Percentiles rank a stretch among this genome's conserved stretches.
Conservation (phyloP, 768 basidiomycete species). For the Boletus barrowsii region DNA sequence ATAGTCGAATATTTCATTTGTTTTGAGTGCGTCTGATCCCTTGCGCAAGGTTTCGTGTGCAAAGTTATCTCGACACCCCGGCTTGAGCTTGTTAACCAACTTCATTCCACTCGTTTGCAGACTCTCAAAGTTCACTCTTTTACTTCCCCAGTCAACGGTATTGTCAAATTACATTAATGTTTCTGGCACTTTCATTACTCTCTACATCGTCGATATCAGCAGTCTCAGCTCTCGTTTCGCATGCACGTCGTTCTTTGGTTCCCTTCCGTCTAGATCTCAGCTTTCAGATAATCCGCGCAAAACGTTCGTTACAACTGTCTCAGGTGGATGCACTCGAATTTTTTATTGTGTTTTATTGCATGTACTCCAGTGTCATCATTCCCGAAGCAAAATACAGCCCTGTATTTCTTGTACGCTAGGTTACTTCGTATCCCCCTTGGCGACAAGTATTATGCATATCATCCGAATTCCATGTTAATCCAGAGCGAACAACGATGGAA, state of each 20-base stretch:
- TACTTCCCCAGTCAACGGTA: not conserved
- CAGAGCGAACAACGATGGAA: not conserved
- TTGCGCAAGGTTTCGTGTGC: not conserved
- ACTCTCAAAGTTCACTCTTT: not conserved
- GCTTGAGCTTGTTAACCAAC: not conserved
- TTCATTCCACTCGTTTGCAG: not conserved
- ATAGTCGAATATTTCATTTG: not conserved
- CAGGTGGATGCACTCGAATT: conserved; percentile 14
- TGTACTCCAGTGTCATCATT: conserved; percentile 16
- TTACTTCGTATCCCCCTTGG: not conserved
- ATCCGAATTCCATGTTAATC: conserved; percentile 3
- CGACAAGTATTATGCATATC: not conserved
- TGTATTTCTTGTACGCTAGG: conserved; percentile 22
- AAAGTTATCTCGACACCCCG: not conserved
- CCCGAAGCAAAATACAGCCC: not conserved
- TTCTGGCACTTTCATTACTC: conserved; percentile 2
- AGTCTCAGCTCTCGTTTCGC: conserved; percentile 1
- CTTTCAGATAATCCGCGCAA: conserved; percentile 1
- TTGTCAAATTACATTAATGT: not conserved
- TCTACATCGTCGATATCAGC: conserved; percentile 6
- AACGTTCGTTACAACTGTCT: conserved; percentile 14
- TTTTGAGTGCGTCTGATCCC: conserved; percentile 1
- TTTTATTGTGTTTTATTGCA: conserved; percentile 14
- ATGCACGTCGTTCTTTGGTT: conserved; percentile 5
- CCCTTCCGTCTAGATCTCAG: not conserved